Evolutionary conservation across 305 asterid species (phyloP), one percentile per base, ranked within the genome.

Genomic region (Fraxinus floribunda): DNA sequence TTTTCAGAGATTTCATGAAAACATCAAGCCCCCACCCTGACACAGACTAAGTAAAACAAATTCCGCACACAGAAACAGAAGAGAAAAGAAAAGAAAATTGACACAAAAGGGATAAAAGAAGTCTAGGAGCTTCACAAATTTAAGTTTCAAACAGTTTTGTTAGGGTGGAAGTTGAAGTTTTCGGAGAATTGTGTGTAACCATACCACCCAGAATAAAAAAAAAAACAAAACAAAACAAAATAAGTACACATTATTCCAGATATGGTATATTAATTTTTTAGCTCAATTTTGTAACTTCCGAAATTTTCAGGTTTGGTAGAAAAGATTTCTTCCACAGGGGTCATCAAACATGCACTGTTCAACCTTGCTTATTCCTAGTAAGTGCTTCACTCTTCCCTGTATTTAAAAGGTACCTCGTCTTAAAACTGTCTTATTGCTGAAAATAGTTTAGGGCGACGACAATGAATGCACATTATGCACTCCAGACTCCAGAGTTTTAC

Each of bases 341-440:
- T 87, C 70, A 81, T 94, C 75, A 90, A 89, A 64, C 89, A 87
- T 22, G 80, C 91, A 16, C 78, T 94, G 77, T 94, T 93, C 89
- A 89, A 90, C 81, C 80, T 91, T 15, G 95, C 95, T 62, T 94
- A 90, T 83, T 87, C 92, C 83, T 94, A 90, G 98, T 94, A 92
- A 88, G 97, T 84, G 18, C 62, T 24, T 5, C 29, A 6, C 24
- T 32, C 75, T 85, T 46, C 36, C 34, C 32, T 66, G 18, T 66
- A 66, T 66, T 66, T 3, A 57, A 6, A n/a, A 57, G 66, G 26
- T 16, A 16, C 62, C 22, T 52, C 16, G 62, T 16, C 62, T 52
- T 52, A 52, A 49, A 20, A 38, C 55, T 39, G 6, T 11, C 8
- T 3, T 75, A 18, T 75, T 38, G 7, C 55, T 0, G 32, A n/a